Percentiles rank a stretch among this genome's conserved stretches.
These are phyloP conservation scores for Boechera retrofracta DNA, from an alignment of 345 rosid species.

Conservation along the genomic window DNA sequence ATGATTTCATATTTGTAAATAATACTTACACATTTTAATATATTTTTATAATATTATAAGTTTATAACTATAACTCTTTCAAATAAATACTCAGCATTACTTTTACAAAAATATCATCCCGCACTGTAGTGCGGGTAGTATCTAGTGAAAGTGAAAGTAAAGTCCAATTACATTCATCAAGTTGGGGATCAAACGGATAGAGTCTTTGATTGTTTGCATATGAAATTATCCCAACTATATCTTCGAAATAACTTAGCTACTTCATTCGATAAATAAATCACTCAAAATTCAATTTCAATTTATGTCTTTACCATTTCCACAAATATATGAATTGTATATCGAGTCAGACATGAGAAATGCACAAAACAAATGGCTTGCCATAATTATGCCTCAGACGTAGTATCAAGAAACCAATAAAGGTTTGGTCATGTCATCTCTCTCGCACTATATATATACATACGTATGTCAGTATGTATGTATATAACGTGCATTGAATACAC, in stretches of 20 bases:
- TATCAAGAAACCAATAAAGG: not conserved
- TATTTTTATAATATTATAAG: no score
- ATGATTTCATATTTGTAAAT: no score
- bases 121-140: no score
- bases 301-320: not conserved
- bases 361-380: constrained; percentile 5
- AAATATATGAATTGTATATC: no score
- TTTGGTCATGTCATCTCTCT: not conserved
- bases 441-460: not conserved
- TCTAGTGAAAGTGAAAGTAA: not conserved
- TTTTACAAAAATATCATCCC: no score
- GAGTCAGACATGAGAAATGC: constrained; percentile 6
- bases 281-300: not conserved
- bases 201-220: not conserved
- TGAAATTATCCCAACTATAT: not conserved
- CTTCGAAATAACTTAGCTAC: not conserved
- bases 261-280: not conserved
- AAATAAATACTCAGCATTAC: no score
- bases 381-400: not conserved
- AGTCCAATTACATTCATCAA: not conserved
- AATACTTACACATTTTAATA: no score
- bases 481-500: not conserved
- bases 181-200: not conserved
- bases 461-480: no score
- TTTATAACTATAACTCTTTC: no score